phyloP scores from a whole-genome alignment of 73 alveolate species.

The Urostyla sp. region DNA sequence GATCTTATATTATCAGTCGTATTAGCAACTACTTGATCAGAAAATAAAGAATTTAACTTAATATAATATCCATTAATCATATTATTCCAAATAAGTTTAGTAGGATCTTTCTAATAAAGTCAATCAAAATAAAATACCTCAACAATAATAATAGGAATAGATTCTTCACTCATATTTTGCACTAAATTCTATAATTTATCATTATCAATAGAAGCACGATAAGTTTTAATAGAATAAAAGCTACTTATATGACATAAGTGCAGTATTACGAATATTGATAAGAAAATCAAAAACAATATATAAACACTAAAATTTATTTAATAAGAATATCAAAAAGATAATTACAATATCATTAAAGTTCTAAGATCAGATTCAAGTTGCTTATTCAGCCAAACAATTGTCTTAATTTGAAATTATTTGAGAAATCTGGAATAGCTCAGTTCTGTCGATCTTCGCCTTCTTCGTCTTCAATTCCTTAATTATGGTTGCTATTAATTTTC shows the following conservation, averaged over 20 bases:
- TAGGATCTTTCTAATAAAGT: slow-evolving; percentile 4
- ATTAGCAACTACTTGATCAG: not conserved
- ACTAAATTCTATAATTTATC: not conserved
- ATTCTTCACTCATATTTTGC: not conserved
- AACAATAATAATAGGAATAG: not conserved
- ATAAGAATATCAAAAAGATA: not conserved
- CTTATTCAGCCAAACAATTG: too few relatives aligned
- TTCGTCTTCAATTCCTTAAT: too few relatives aligned
- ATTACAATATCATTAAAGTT: too few relatives aligned
- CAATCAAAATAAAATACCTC: not conserved
- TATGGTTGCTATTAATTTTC: too few relatives aligned
- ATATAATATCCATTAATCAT: not conserved
- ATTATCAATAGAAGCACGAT: not conserved
- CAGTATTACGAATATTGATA: not conserved
- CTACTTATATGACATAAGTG: slow-evolving; percentile 9
- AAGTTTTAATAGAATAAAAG: slow-evolving; percentile 14
- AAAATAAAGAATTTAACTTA: not conserved
- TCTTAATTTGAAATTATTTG: too few relatives aligned
- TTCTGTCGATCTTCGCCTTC: too few relatives aligned
- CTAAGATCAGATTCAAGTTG: too few relatives aligned
- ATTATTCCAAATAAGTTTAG: not conserved
- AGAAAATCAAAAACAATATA: not conserved
- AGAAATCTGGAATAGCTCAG: too few relatives aligned
- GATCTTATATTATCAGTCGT: not conserved
- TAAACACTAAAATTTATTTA: not conserved